Evolutionary conservation across 768 basidiomycete genomes (phyloP).

Genomic region (Podaxis rugospora): DNA sequence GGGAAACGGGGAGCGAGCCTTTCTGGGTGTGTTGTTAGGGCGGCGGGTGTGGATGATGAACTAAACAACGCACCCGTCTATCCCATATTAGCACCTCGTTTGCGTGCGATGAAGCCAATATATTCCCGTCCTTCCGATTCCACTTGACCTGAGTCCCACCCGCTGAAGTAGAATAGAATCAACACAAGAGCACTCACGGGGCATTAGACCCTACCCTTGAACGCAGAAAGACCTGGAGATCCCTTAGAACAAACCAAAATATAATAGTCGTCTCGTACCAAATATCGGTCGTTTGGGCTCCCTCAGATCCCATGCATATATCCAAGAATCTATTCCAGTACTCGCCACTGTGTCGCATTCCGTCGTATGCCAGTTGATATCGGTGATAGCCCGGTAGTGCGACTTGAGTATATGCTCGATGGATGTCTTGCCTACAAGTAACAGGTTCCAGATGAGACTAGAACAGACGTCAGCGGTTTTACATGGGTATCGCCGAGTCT

Average conservation of each 20-base stretch:
- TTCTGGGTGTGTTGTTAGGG: conserved; percentile 48
- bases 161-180: conserved; percentile 33
- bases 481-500: neutral
- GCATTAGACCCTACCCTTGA: conserved; percentile 28
- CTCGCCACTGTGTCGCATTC: conserved; percentile 86
- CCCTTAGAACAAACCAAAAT: neutral
- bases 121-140: conserved; percentile 81
- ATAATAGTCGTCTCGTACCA: conserved; percentile 55
- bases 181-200: neutral
- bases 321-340: conserved; percentile 89
- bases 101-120: conserved; percentile 87
- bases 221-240: conserved; percentile 35
- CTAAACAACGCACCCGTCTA: conserved; percentile 51
- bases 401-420: conserved; percentile 84
- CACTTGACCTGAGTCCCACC: conserved; percentile 96
- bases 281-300: conserved; percentile 61
- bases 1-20: conserved; percentile 77
- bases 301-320: conserved; percentile 92
- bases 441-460: conserved; percentile 94
- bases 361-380: conserved; percentile 94
- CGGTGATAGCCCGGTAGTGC: conserved; percentile 94
- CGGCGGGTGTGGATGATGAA: neutral
- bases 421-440: conserved; percentile 64
- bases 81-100: conserved; percentile 94
- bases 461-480: neutral